These are phyloP conservation scores for Hydnomerulius pinastri DNA, from an alignment of 768 basidiomycete species.

Conservation along the genomic window DNA sequence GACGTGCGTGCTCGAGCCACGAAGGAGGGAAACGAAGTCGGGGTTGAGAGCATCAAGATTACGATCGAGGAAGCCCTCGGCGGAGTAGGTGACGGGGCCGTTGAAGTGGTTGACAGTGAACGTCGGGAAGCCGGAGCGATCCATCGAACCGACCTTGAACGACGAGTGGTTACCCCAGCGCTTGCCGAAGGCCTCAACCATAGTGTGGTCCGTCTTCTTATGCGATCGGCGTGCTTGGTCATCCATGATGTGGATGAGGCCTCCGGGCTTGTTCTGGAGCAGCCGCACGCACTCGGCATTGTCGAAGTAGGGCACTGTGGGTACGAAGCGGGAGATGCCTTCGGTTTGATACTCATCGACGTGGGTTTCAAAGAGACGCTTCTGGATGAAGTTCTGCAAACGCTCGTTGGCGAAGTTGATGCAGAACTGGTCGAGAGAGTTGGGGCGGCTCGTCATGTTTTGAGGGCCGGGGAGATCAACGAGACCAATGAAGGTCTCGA, in stretches of 20 bases:
- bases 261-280: slow-evolving; percentile 84
- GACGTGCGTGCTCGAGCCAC: slow-evolving; percentile 48
- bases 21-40: slow-evolving; percentile 87
- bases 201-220: slow-evolving; percentile 91
- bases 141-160: slow-evolving; percentile 79
- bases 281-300: slow-evolving; percentile 89
- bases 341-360: slow-evolving; percentile 83
- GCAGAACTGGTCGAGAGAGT: slow-evolving; percentile 95
- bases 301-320: slow-evolving; percentile 80
- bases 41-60: slow-evolving; percentile 90
- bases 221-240: slow-evolving; percentile 85
- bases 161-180: slow-evolving; percentile 92
- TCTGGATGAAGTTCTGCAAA: slow-evolving; percentile 80
- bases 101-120: slow-evolving; percentile 94
- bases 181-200: slow-evolving; percentile 93
- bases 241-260: slow-evolving; percentile 96
- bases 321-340: slow-evolving; percentile 70
- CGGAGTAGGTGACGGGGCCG: slow-evolving; percentile 88
- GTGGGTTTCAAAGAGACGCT: slow-evolving; percentile 77
- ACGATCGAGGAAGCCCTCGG: slow-evolving; percentile 85
- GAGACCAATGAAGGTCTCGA: slow-evolving; percentile 86
- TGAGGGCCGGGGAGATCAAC: slow-evolving; percentile 94
- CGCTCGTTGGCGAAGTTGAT: slow-evolving; percentile 97
- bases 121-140: slow-evolving; percentile 77
- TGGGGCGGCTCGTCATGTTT: slow-evolving; percentile 83